Conservation (phyloP, 148 eudicot genomes). For the Chenopodium album region DNA sequence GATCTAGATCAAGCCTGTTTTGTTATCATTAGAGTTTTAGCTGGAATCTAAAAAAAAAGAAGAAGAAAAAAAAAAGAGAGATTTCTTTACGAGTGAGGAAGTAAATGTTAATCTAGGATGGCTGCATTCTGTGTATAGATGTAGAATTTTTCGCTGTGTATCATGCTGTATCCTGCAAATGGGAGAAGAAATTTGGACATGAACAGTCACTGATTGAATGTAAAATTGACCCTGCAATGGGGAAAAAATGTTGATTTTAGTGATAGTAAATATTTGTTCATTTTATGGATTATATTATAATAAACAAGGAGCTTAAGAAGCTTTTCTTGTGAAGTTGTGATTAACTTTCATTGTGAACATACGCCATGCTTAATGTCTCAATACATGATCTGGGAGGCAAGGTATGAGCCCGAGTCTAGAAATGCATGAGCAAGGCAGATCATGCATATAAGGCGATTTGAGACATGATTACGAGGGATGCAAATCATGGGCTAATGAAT, state of each 20-base stretch:
- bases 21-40: constrained; percentile 2
- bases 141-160: background rate
- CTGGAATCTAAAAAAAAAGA: no score
- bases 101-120: constrained; percentile 3
- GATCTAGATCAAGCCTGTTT: constrained; percentile 6
- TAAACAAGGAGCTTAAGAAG: no score
- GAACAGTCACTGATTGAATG: constrained; percentile 1
- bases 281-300: no score
- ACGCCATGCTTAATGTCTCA: no score
- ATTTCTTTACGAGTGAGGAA: background rate
- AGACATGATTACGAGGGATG: no score
- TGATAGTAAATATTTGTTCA: background rate
- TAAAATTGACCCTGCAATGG: background rate
- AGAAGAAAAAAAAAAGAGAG: background rate
- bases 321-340: no score
- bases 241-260: background rate
- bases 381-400: no score
- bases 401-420: no score
- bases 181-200: background rate
- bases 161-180: background rate
- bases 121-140: constrained; percentile 6
- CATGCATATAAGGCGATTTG: no score
- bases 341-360: no score
- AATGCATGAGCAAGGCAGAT: no score
- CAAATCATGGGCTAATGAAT: no score